Base-by-base conservation (phyloP, 352 stramenopile genomes). In the Phytophthora sojae region DNA sequence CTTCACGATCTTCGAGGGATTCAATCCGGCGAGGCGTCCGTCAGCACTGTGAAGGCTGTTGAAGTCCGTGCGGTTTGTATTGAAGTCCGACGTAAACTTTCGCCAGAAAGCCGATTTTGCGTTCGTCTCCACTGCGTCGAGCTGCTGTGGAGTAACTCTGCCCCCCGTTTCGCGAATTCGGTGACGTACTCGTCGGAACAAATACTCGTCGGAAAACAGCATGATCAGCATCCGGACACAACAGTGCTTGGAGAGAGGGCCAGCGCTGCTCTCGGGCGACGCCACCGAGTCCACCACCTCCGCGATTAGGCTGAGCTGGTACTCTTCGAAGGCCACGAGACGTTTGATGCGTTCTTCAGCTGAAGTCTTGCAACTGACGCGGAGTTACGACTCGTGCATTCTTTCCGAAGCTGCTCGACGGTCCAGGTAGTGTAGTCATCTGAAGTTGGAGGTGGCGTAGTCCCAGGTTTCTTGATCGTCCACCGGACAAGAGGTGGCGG, bases 41-140 rank as follows among this genome's bases (percentile, higher is more conserved):
- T 19, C 17, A 2, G 25, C 29, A 39, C 47, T 58, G 30, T 51
- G 30, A 9, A 65, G 47, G 25, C 19, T 2, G n/a, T 65, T 65
- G 58, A 37, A 65, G 45, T 65, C 30, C 11, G 45, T 26, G 15
- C 58, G 45, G 15, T 62, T 62, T 3, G 37, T 14, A 12, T 62
- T 62, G 15, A 62, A 54, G 2, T 37, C 56, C 0, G 14, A 7
- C 11, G 58, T 51, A 2, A 65, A n/a, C 11, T 65, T 47, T 17
- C 21, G 58, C 58, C 58, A 65, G 49, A 65, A 65, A 2, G n/a
- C 9, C 26, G 58, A 65, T 5, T 65, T 65, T 14, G 17, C 47
- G 9, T 65, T 26, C n/a, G 58, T 65, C 32, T 65, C 58, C 29
- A 30, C 30, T 17, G 58, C 47, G 26, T 65, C 49, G 15, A 65